Evolutionary conservation across 2,329 filamentous ascomycete genomes (phyloP).

Genomic region (Blastomyces silverae): DNA sequence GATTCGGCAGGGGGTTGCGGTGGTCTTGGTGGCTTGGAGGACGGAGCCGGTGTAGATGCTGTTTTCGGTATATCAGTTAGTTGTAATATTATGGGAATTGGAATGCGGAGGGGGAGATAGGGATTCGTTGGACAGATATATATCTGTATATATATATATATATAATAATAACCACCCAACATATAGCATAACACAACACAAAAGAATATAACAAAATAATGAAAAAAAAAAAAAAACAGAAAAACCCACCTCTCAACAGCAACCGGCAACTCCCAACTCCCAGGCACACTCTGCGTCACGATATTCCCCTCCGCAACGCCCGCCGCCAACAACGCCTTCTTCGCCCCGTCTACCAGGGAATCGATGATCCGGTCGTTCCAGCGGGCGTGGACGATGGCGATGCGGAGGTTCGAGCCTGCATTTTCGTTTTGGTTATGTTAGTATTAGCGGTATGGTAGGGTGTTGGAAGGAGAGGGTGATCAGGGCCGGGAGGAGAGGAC

Average conservation of each 20-base stretch:
- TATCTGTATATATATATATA: too few species aligned
- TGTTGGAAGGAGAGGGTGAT: neutral
- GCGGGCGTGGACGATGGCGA: conserved; percentile 91
- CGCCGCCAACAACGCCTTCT: conserved; percentile 65
- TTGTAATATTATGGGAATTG: conserved; percentile 1
- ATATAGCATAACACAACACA: too few species aligned
- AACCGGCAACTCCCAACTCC: conserved; percentile 89
- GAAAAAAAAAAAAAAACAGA: conserved; percentile 6
- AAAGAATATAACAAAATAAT: neutral
- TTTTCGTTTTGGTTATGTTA: neutral
- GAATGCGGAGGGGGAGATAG: neutral
- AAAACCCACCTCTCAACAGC: conserved; percentile 68
- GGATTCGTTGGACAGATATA: neutral
- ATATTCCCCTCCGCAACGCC: conserved; percentile 88
- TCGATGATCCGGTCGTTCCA: conserved; percentile 91
- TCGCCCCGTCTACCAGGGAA: conserved; percentile 72
- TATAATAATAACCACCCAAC: too few species aligned
- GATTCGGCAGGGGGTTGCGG: conserved; percentile 36
- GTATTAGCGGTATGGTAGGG: neutral
- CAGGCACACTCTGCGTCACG: conserved; percentile 79
- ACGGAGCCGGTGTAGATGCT: conserved; percentile 81
- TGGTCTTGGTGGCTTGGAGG: conserved; percentile 63
- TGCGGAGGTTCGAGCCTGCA: conserved; percentile 64
- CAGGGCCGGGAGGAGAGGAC: too few species aligned
- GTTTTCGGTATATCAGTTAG: conserved; percentile 1